Percentiles rank a stretch among this genome's conserved stretches.
Conservation (phyloP, 257 asterid genomes). For the Primulina huaijiensis region DNA sequence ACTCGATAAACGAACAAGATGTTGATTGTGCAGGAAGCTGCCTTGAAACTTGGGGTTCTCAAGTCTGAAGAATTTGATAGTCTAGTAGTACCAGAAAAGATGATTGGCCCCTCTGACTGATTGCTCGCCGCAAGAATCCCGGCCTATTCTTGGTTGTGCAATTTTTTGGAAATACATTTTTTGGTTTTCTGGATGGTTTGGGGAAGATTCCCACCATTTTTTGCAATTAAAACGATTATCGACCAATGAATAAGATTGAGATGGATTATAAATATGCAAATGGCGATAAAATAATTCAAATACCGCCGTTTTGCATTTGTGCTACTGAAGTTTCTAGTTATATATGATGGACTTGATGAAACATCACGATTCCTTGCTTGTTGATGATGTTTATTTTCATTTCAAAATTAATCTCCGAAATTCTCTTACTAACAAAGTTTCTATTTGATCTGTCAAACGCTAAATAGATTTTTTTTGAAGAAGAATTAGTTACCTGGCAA, state of each 20-base stretch:
- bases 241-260: no score
- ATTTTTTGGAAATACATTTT: not conserved
- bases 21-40: constrained; percentile 67
- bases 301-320: not conserved
- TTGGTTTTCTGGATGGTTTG: not conserved
- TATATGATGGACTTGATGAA: no score
- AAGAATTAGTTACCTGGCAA: no score
- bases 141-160: not conserved
- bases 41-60: constrained; percentile 75
- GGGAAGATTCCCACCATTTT: not conserved
- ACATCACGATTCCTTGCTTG: no score
- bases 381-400: no score
- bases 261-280: not conserved
- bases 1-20: constrained; percentile 12
- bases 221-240: not conserved
- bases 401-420: no score
- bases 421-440: no score
- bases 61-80: constrained; percentile 68
- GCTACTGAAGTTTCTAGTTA: not conserved
- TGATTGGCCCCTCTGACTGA: constrained; percentile 84
- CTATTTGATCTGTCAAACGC: no score
- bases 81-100: constrained; percentile 88
- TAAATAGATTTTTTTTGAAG: no score
- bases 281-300: no score
- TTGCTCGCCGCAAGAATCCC: not conserved